Base-by-base conservation (phyloP, 768 basidiomycete genomes). In the Cyclocybe cylindracea region DNA sequence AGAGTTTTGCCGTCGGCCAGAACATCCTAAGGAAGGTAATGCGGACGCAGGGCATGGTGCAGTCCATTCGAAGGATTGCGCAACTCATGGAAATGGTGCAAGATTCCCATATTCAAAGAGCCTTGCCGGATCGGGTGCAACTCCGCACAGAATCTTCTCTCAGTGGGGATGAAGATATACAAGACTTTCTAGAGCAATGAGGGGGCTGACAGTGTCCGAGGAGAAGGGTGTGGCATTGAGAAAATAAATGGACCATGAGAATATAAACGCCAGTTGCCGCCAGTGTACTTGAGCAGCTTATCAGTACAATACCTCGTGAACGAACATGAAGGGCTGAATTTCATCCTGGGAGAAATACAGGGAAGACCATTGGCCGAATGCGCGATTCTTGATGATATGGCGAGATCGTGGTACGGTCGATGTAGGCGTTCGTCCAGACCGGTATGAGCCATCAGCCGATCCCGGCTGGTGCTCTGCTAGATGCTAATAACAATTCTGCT, bases 331-430 rank as follows among this genome's bases (percentile, higher is more conserved):
- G 24, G 24, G 24, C 24, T 24, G 24, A 5, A 24, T 3, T 24
- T 24, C 24, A 24, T 24, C 24, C 24, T 24, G 24, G 24, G 24
- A 24, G 24, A 24, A 24, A 24, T 24, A 5, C 24, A 24, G 24
- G 24, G 24, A 24, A 24, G 24, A 24, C 24, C 24, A 24, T 24
- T 24, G 24, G 24, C 24, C 24, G 24, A 24, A 24, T 55, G 54
- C 54, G 54, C 44, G 41, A 55, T 55, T 51, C 36, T 19, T 39
- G 49, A 55, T 55, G 49, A 51, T 47, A 50, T 50, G 48, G 43
- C 48, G 53, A 50, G 29, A 24, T 24, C 24, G 24, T 24, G 4
- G 24, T 5, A 24, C 24, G 5, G 24, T 24, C 24, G 5, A 24
- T 24, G 24, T 5, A 24, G 24, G 5, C 24, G 24, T 24, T 24